These are phyloP conservation scores for Termitomyces sp. DNA, from an alignment of 768 basidiomycete genomes.

Conservation along the genomic window DNA sequence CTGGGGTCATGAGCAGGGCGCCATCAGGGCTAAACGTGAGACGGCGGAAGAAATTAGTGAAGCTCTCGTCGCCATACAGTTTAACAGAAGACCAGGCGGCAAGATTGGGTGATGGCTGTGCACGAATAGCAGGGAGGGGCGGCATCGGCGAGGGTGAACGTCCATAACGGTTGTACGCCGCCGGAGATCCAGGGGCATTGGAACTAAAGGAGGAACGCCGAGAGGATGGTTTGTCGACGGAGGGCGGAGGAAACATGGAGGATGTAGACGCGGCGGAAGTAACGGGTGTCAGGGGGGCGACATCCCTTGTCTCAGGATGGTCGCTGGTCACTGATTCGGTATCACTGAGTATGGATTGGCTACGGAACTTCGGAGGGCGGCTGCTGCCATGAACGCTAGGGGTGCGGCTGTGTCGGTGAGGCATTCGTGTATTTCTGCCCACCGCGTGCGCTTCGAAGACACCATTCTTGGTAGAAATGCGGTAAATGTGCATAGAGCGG, in stretches of 20 bases:
- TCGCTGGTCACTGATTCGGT: constrained; percentile 56
- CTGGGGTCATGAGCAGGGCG: constrained; percentile 87
- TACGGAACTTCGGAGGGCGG: constrained; percentile 57
- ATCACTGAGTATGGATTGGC: constrained; percentile 74
- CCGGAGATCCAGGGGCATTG: constrained; percentile 73
- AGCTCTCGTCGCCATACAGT: constrained; percentile 93
- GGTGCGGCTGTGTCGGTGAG: constrained; percentile 64
- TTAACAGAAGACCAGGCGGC: constrained; percentile 60
- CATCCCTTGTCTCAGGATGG: constrained; percentile 34
- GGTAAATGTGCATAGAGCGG: constrained; percentile 92
- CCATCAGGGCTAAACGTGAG: constrained; percentile 95
- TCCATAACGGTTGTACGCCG: constrained; percentile 59
- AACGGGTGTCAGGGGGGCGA: constrained; percentile 55
- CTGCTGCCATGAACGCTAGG: constrained; percentile 51
- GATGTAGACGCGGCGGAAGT: constrained; percentile 68
- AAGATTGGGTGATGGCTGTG: constrained; percentile 35
- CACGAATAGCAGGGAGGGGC: constrained; percentile 89
- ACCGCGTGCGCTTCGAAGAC: constrained; percentile 85
- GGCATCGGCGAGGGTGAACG: constrained; percentile 89
- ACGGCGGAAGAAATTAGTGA: constrained; percentile 92
- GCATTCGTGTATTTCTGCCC: constrained; percentile 80
- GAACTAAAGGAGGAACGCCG: constrained; percentile 76
- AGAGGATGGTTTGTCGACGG: constrained; percentile 51
- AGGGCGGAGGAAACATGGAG: constrained; percentile 65
- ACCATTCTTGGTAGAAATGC: constrained; percentile 75